Evolutionary conservation across 768 basidiomycete species (phyloP), one percentile per base, ranked within the genome.

Genomic region (Gautieria morchelliformis): DNA sequence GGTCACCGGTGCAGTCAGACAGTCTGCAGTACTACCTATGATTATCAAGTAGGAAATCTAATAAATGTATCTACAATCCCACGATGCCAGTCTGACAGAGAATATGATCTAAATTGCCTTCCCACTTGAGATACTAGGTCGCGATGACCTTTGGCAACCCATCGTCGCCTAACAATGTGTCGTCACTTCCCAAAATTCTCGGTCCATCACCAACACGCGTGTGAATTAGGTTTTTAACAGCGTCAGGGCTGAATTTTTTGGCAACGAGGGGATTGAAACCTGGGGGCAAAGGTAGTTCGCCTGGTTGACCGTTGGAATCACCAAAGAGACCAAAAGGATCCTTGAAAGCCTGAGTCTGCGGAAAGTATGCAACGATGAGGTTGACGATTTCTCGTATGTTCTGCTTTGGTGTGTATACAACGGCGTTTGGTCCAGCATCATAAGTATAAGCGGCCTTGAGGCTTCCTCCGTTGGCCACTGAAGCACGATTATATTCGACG

Each of bases 381-480:
- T 81, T 74, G 47, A 93, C 74, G 63, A 99, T 86, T 69, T 85
- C 81, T 62, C 78, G 79, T 65, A 96, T 74, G 71, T 94, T 82
- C 65, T 83, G 78, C 62, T 85, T 76, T 4, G 81, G 79, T 0
- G 93, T 81, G 72, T 98, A 99, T 66, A 99, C 92, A 68, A 99
- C 96, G 2, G 94, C 94, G 71, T 99, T 99, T 14, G 96, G 96
- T 33, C 96, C 96, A 0, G 96, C 96, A 65, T 99, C 96, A 67
- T 88, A 98, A n/a, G 96, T 99, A 72, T 99, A 99, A 42, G 95
- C 96, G 0, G 93, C 96, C 66, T 89, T 84, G 69, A 82, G 74
- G 53, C 81, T 79, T 2, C 76, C 74, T 47, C 70, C 80, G 68
- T 59, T 71, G 58, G 74, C 83, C 37, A 86, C 71, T 1, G 82